phyloP scores from a whole-genome alignment of 495 filamentous ascomycete species.

The Podospora pseudopauciseta region DNA sequence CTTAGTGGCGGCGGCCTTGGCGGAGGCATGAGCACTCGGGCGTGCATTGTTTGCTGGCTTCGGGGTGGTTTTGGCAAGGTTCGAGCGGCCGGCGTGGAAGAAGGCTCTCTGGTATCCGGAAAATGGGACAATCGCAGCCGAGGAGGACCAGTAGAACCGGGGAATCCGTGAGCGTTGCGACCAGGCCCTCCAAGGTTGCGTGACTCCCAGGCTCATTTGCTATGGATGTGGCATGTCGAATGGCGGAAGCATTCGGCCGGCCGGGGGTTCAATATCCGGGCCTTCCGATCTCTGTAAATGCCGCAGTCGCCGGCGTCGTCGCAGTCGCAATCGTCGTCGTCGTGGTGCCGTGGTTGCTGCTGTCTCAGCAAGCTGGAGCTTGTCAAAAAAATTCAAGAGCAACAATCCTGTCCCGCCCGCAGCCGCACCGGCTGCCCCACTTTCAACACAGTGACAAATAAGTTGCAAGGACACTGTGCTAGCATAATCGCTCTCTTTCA shows the following conservation, averaged over 20 bases:
- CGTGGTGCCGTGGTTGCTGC: background rate
- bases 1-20: background rate
- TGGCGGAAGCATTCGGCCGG: background rate
- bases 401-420: background rate
- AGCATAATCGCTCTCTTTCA: background rate
- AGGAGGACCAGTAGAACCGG: background rate
- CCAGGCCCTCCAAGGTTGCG: conserved; percentile 13
- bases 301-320: background rate
- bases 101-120: background rate
- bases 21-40: background rate
- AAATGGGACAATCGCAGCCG: background rate
- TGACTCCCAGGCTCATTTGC: conserved; percentile 15
- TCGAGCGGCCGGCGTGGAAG: background rate
- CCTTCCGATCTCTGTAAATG: background rate
- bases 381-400: background rate
- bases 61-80: background rate
- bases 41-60: background rate
- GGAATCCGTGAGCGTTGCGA: background rate
- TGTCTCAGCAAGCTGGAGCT: background rate
- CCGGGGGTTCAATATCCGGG: background rate
- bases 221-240: conserved; percentile 12
- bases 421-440: background rate
- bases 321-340: background rate
- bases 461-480: background rate
- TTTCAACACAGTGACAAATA: background rate